Base-by-base conservation (phyloP, 768 basidiomycete genomes). In the Boletellus ananiceps region DNA sequence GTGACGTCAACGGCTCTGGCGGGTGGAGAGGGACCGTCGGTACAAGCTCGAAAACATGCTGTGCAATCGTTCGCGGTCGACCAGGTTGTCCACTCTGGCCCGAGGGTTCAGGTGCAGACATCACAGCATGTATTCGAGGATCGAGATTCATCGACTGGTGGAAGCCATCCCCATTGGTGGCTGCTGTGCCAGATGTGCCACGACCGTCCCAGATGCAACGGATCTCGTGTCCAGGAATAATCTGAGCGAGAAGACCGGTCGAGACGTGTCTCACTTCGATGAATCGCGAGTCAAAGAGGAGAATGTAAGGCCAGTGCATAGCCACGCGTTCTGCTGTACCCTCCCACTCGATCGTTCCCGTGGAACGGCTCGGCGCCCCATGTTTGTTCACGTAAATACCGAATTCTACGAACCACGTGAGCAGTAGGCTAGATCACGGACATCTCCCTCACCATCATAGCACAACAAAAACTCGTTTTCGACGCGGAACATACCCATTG, bases 151-250 rank as follows among this genome's bases (percentile, higher is more conserved):
- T 78, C 4, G 74, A 67, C 33, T 63, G 57, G 12, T 61, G 47
- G 37, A 45, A 47, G 68, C 75, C 57, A 70, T 75, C 59, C 59
- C 49, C 27, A 51, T 59, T 5, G 52, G 61, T 16, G 47, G 67
- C 43, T 54, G 58, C 39, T 58, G 65, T 35, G 59, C 59, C 16
- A 8, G 61, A 57, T 14, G 62, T 61, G 12, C 79, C 67, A 60
- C 90, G 83, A 12, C 90, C 94, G 62, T 97, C 93, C 88, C 92
- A 96, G 23, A 92, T 80, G 60, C 90, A 92, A 23, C 85, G 82
- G 38, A 94, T 75, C 55, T 93, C 89, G 47, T 78, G 78, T 2
- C 92, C 91, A 0, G 81, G 77, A 50, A 93, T 85, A 62, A 93
- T 88, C 64, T 93, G 90, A 2, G 80, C 81, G 5, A 92, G 78